Evolutionary conservation across 352 stramenopile species (phyloP), one percentile per base, ranked within the genome.

Genomic region (Peronospora tabacina): DNA sequence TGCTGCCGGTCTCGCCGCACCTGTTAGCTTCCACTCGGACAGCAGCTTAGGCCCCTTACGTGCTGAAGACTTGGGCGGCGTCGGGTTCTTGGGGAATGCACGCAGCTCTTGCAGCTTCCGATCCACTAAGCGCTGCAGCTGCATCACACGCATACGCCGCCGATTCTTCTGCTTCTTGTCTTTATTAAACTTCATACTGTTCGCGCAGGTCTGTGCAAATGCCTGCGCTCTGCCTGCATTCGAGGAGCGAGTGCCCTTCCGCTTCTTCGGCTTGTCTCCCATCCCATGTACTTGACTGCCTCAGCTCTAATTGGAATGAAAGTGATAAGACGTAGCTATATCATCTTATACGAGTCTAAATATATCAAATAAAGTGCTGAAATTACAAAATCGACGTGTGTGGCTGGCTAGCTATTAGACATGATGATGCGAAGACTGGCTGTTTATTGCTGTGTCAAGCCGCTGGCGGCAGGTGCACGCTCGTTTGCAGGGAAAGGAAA

Each of bases 11-110:
- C 82, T 56, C 2, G 82, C 82, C 2, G 82, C 77, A 2, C 82
- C 82, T 29, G 83, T 90, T 10, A 93, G 67, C 39, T 90, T 90
- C 79, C 80, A 93, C 52, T 91, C 70, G 0, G 79, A 70, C 7
- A 57, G 66, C 4, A 58, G 60, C 30, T 70, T 72, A 0, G 80
- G 82, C 7, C 82, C 82, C 39, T 78, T 89, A 16, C 61, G 61
- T 13, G 68, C 59, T 11, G 65, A 13, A 7, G 71, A 40, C 46
- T 76, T 81, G 3, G 64, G 55, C 28, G 67, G 33, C 10, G 46
- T 32, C 9, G 77, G 49, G 44, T 76, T 32, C 48, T 68, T 73
- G 7, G 78, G 75, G 50, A 85, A 89, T 10, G 63, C 68, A 20
- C 61, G 66, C 41, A 93, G 51, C 51, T 82, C 62, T 26, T 81